These are phyloP conservation scores for Yarrowia sp. DNA, from an alignment of 805 yeast species.

Conservation along the genomic window DNA sequence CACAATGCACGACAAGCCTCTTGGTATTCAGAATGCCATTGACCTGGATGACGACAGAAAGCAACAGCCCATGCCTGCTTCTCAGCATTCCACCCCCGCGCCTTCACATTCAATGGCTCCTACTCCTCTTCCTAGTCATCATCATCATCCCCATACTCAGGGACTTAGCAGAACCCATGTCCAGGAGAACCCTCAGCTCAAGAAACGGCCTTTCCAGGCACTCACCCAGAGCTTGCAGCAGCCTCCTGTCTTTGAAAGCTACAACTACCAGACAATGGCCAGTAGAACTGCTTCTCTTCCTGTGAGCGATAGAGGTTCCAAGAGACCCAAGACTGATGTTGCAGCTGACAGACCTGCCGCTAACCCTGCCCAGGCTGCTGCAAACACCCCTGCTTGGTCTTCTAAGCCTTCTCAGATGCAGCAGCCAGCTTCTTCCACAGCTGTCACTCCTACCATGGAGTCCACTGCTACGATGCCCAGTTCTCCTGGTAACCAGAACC, in stretches of 20 bases:
- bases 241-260: conserved; percentile 9
- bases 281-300: conserved; percentile 20
- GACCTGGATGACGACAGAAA: conserved; percentile 4
- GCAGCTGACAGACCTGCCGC: neutral
- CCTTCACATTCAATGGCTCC: conserved; percentile 1
- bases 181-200: conserved; percentile 5
- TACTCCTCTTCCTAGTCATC: neutral
- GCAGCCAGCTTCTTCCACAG: neutral
- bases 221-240: conserved; percentile 32
- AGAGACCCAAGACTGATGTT: conserved; percentile 8
- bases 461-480: conserved; percentile 24
- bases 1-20: conserved; percentile 9
- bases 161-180: conserved; percentile 12
- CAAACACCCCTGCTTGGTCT: neutral
- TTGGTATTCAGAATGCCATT: neutral
- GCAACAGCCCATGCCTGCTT: neutral
- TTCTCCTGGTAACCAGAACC: conserved; percentile 2
- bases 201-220: conserved; percentile 22
- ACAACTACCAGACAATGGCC: neutral
- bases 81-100: conserved; percentile 4
- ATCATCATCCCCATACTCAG: neutral
- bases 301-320: neutral
- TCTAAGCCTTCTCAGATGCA: neutral
- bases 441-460: conserved; percentile 12
- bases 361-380: neutral